Evolutionary conservation across 345 rosid genomes (phyloP).

Genomic region (Populus simonii): DNA sequence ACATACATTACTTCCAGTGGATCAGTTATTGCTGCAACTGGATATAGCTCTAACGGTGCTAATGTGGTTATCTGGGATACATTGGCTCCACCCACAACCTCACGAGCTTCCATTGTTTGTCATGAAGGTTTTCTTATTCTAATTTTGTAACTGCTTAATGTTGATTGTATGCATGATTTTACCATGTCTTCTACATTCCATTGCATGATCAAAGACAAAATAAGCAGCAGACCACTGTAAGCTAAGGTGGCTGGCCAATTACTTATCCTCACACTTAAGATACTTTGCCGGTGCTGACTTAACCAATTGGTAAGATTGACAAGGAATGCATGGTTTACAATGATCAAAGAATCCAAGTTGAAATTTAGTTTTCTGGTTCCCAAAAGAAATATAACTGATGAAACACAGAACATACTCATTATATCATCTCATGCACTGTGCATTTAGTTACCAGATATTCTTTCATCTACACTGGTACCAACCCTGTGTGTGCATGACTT

Average conservation of each 20-base stretch:
- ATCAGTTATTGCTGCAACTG: conserved; percentile 79
- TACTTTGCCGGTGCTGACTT: no score
- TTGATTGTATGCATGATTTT: conserved; percentile 3
- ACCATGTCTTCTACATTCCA: not conserved
- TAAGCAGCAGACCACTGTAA: not conserved
- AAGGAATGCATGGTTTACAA: not conserved
- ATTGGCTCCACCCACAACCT: conserved; percentile 83
- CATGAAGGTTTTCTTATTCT: conserved; percentile 66
- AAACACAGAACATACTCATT: not conserved
- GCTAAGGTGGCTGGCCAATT: no score
- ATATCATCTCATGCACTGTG: not conserved
- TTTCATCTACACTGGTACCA: not conserved
- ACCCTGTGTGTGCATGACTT: not conserved
- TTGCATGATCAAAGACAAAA: not conserved
- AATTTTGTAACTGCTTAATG: not conserved
- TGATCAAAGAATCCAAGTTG: not conserved
- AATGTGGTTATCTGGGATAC: conserved; percentile 96
- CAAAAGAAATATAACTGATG: not conserved
- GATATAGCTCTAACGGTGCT: conserved; percentile 71
- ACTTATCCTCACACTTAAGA: no score
- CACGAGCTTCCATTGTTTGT: conserved; percentile 73
- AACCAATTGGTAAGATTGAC: no score
- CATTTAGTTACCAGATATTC: not conserved
- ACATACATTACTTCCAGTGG: conserved; percentile 85
- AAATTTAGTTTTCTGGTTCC: not conserved